Percentiles rank a stretch among this genome's conserved stretches.
These are phyloP conservation scores for Teunomyces pallodes DNA, from an alignment of 805 yeast genomes.

Conservation along the genomic window DNA sequence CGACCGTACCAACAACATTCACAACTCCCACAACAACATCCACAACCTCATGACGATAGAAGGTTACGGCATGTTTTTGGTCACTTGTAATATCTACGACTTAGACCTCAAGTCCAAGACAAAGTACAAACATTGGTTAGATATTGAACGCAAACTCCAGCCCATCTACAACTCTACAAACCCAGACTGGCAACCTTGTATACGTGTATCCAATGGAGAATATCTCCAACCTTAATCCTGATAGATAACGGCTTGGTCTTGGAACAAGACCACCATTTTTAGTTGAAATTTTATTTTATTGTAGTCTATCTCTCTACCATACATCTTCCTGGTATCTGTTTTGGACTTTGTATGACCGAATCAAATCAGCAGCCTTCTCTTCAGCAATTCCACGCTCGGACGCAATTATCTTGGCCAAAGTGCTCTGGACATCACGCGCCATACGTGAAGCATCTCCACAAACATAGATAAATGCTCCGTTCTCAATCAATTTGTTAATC, in stretches of 20 bases:
- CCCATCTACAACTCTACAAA: constrained; percentile 30
- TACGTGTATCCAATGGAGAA: constrained; percentile 8
- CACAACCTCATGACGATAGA: constrained; percentile 23
- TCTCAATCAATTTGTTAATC: constrained; percentile 50
- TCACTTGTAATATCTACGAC: constrained; percentile 44
- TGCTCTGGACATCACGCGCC: constrained; percentile 89
- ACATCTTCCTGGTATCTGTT: constrained; percentile 97
- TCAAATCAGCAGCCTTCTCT: constrained; percentile 70
- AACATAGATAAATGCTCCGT: constrained; percentile 87
- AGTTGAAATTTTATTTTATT: not conserved
- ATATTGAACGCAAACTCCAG: constrained; percentile 39
- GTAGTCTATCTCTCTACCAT: constrained; percentile 53
- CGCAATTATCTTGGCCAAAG: constrained; percentile 62
- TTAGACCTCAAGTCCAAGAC: constrained; percentile 46
- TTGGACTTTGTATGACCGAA: constrained; percentile 75
- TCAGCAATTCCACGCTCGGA: constrained; percentile 60
- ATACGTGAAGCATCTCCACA: constrained; percentile 96
- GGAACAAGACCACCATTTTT: not conserved
- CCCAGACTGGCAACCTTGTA: constrained; percentile 29
- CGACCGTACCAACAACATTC: constrained; percentile 24
- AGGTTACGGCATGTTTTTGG: constrained; percentile 22
- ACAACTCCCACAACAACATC: constrained; percentile 29
- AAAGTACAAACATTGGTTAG: constrained; percentile 46
- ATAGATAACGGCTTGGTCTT: not conserved
- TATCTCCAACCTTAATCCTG: not conserved